These are phyloP conservation scores for Cladosporium sp. DNA, from an alignment of 2,329 filamentous ascomycete species.

Conservation along the genomic window DNA sequence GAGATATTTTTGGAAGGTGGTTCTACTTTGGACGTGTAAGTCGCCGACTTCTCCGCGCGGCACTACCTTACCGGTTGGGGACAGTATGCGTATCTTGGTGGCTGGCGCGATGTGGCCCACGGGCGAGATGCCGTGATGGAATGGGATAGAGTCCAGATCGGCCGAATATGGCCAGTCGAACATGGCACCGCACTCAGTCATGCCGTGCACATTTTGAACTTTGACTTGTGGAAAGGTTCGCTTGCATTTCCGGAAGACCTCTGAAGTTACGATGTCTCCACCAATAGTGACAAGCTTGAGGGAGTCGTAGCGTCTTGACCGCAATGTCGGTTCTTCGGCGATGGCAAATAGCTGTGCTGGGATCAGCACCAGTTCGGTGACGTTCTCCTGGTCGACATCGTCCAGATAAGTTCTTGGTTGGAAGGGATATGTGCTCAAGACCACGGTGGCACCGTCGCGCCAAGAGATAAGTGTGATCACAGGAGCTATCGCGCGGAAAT, in stretches of 20 bases:
- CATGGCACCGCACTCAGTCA: slow-evolving; percentile 19
- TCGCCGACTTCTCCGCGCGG: slow-evolving; percentile 18
- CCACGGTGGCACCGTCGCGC: slow-evolving; percentile 16
- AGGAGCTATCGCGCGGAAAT: slow-evolving; percentile 20
- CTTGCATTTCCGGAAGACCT: slow-evolving; percentile 9
- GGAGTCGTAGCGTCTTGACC: slow-evolving; percentile 2
- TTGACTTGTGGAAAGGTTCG: slow-evolving; percentile 14
- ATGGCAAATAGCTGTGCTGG: slow-evolving; percentile 16
- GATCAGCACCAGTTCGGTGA: slow-evolving; percentile 15
- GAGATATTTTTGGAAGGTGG: slow-evolving; percentile 20
- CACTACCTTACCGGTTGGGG: not conserved
- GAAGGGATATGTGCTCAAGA: slow-evolving; percentile 15
- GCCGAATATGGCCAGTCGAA: slow-evolving; percentile 15
- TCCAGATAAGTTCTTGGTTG: slow-evolving; percentile 9
- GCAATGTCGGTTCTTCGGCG: slow-evolving; percentile 10
- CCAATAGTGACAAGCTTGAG: not conserved
- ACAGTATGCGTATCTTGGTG: not conserved
- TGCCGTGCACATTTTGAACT: slow-evolving; percentile 15
- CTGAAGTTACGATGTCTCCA: not conserved
- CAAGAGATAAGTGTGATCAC: slow-evolving; percentile 12
- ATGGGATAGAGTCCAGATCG: not conserved
- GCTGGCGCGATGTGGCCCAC: not conserved
- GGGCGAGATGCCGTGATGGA: not conserved
- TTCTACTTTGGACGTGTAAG: slow-evolving; percentile 12
- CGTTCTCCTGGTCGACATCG: slow-evolving; percentile 14